phyloP scores from a whole-genome alignment of 2,329 filamentous ascomycete genomes.

The Fusarium keratoplasticum region DNA sequence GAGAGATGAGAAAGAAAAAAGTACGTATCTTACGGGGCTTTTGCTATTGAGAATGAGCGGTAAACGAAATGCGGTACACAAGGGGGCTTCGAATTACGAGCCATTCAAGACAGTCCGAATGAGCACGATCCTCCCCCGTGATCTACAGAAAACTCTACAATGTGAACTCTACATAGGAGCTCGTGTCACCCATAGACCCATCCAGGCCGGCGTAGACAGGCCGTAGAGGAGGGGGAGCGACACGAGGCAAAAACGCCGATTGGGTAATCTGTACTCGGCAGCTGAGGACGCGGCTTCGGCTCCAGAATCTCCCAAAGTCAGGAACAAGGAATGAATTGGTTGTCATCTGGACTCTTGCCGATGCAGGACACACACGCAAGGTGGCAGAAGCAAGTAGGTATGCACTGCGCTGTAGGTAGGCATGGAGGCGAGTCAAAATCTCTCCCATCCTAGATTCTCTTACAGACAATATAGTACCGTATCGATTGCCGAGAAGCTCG shows the following conservation, averaged over 20 bases:
- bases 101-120: background rate
- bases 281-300: slow-evolving; percentile 6
- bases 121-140: slow-evolving; percentile 22
- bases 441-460: background rate
- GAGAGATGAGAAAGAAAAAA: slow-evolving; percentile 1
- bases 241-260: slow-evolving; percentile 32
- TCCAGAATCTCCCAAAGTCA: slow-evolving; percentile 13
- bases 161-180: slow-evolving; percentile 4
- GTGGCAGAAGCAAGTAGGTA: slow-evolving; percentile 9
- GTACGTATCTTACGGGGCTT: slow-evolving; percentile 24
- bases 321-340: slow-evolving; percentile 2
- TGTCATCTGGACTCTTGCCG: slow-evolving; percentile 18
- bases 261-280: slow-evolving; percentile 28
- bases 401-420: background rate
- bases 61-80: slow-evolving; percentile 24
- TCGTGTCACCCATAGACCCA: slow-evolving; percentile 18
- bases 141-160: slow-evolving; percentile 11
- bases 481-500: slow-evolving; percentile 4
- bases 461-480: slow-evolving; percentile 2
- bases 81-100: slow-evolving; percentile 30
- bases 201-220: slow-evolving; percentile 14
- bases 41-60: slow-evolving; percentile 18
- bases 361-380: slow-evolving; percentile 1
- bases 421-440: background rate
- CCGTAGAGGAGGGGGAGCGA: slow-evolving; percentile 6